Percentiles rank a stretch among this genome's conserved stretches.
Conservation (phyloP, 2,329 filamentous ascomycete species). For the Aaosphaeria pasadenensis region DNA sequence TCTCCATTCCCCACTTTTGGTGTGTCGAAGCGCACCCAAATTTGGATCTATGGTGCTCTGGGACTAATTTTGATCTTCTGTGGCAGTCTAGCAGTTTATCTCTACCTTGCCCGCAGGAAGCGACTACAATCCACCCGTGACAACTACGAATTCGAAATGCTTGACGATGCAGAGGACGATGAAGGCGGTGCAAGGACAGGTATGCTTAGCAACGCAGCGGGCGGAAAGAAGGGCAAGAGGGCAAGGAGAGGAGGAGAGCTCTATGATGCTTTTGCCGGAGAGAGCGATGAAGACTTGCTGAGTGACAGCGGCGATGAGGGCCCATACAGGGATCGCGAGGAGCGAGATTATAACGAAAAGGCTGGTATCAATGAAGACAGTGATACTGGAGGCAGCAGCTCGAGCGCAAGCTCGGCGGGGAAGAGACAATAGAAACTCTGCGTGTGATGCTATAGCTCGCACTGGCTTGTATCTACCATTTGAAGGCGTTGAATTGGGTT, state of each 20-base stretch:
- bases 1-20: conserved; percentile 89
- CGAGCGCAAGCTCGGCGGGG: conserved; percentile 21
- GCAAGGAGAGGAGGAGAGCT: conserved; percentile 75
- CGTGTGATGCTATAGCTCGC: no score
- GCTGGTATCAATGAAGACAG: conserved; percentile 14
- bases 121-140: conserved; percentile 73
- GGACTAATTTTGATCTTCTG: conserved; percentile 86
- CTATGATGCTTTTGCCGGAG: conserved; percentile 96
- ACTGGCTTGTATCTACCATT: no score
- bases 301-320: conserved; percentile 41
- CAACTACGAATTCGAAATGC: conserved; percentile 90
- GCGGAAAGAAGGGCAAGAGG: conserved; percentile 45
- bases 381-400: conserved; percentile 21
- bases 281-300: conserved; percentile 72
- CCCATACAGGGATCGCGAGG: conserved; percentile 31
- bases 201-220: conserved; percentile 32
- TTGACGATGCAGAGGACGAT: conserved; percentile 73
- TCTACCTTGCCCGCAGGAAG: conserved; percentile 75
- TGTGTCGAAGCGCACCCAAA: conserved; percentile 78
- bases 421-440: conserved; percentile 18
- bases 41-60: conserved; percentile 89
- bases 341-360: conserved; percentile 32
- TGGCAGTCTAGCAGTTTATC: conserved; percentile 73
- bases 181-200: conserved; percentile 53
- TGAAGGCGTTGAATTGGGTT: no score